These are phyloP conservation scores for Candida maesae DNA, from an alignment of 805 yeast genomes.

Conservation along the genomic window DNA sequence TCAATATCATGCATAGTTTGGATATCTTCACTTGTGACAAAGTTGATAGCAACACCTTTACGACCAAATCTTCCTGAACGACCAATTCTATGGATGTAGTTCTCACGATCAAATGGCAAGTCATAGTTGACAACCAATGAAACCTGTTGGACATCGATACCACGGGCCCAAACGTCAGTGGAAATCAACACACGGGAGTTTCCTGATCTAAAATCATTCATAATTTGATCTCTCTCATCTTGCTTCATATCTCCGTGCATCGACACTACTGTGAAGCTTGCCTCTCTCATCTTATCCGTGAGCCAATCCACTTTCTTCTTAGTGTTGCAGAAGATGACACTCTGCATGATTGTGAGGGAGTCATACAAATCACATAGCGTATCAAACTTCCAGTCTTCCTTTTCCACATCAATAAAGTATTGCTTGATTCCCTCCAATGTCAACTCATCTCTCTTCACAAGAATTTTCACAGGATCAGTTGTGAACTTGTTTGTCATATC, in stretches of 20 bases:
- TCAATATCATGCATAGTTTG: conserved; percentile 72
- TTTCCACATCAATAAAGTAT: conserved; percentile 84
- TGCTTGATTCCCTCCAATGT: conserved; percentile 94
- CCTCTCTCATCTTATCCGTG: conserved; percentile 69
- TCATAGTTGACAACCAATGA: conserved; percentile 95
- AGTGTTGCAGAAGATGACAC: conserved; percentile 97
- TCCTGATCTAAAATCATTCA: conserved; percentile 95
- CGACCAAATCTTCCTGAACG: conserved; percentile 98
- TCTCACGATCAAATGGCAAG: conserved; percentile 87
- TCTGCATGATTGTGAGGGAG: conserved; percentile 92
- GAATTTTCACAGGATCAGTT: conserved; percentile 88
- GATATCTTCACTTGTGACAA: conserved; percentile 78
- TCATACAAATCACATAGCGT: conserved; percentile 93
- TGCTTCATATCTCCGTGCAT: conserved; percentile 98
- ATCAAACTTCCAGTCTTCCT: conserved; percentile 93
- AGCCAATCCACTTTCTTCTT: conserved; percentile 92
- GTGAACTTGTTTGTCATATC: conserved; percentile 91
- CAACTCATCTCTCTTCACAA: conserved; percentile 92
- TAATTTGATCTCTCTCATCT: conserved; percentile 88
- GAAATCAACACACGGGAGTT: conserved; percentile 90
- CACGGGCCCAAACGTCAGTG: conserved; percentile 97
- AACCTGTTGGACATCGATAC: conserved; percentile 97
- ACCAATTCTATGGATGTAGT: conserved; percentile 96
- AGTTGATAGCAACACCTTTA: conserved; percentile 96
- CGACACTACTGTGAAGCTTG: conserved; percentile 87